Percentiles rank a stretch among this genome's conserved stretches.
phyloP scores from a whole-genome alignment of 2,329 filamentous ascomycete species.

The Alternaria postmessia region DNA sequence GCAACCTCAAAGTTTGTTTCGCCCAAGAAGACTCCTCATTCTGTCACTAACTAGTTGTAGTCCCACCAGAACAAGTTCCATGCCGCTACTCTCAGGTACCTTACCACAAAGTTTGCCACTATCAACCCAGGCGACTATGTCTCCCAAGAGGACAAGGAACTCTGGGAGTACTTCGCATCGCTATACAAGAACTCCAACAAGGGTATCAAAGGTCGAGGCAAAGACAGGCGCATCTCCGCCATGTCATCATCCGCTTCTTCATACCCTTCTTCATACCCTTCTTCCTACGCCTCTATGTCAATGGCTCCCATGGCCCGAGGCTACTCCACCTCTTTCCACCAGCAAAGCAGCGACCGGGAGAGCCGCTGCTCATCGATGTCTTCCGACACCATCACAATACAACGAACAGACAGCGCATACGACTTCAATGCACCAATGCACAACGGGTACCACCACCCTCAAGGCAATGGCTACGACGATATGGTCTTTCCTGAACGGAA shows the following conservation, averaged over 20 bases:
- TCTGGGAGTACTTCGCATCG: constrained; percentile 83
- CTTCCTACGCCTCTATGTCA: constrained; percentile 34
- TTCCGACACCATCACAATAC: constrained; percentile 34
- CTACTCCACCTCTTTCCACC: constrained; percentile 35
- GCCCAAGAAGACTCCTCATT: no score
- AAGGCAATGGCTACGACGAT: constrained; percentile 41
- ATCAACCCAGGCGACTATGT: constrained; percentile 69
- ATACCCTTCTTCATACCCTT: constrained; percentile 33
- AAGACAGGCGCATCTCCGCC: constrained; percentile 72
- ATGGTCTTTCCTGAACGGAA: constrained; percentile 49
- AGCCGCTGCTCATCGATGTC: constrained; percentile 47
- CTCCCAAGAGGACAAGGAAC: constrained; percentile 73
- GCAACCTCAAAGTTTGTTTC: constrained; percentile 80
- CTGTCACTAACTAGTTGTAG: constrained; percentile 53
- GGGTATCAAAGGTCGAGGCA: constrained; percentile 94
- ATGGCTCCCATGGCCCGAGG: constrained; percentile 31
- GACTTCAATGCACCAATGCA: constrained; percentile 44
- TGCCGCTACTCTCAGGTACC: constrained; percentile 71
- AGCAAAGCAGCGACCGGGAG: constrained; percentile 43
- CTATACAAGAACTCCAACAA: constrained; percentile 99
- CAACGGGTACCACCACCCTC: constrained; percentile 33
- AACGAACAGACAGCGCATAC: constrained; percentile 36
- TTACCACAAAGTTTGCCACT: constrained; percentile 75
- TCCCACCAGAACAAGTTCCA: constrained; percentile 97
- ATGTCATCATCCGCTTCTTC: constrained; percentile 37